A percentile compares a stretch with the other conserved stretches of the same genome.
These are phyloP conservation scores for Gomphus bonarii DNA, from an alignment of 1,284 basidiomycete species.

Conservation along the genomic window DNA sequence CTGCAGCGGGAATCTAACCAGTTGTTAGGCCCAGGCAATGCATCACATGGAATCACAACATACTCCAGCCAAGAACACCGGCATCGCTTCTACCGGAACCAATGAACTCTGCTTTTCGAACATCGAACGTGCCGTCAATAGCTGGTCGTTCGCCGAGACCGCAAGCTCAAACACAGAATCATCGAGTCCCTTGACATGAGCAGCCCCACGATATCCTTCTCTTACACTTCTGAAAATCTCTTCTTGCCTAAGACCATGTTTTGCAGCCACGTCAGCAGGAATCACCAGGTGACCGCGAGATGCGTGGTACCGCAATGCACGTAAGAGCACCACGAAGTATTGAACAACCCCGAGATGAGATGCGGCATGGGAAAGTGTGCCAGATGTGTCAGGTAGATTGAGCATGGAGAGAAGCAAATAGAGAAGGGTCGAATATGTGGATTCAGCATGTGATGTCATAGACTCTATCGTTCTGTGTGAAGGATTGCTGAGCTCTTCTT, in stretches of 20 bases:
- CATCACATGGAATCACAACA: constrained; percentile 30
- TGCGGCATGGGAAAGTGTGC: constrained; percentile 63
- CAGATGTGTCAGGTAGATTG: constrained; percentile 34
- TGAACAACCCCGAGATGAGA: constrained; percentile 72
- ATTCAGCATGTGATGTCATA: constrained; percentile 63
- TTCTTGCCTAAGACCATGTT: constrained; percentile 76
- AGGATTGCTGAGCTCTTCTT: constrained; percentile 60
- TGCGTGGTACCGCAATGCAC: constrained; percentile 69
- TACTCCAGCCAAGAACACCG: constrained; percentile 73
- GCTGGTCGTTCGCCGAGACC: constrained; percentile 82
- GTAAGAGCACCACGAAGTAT: constrained; percentile 62
- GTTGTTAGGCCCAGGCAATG: background rate
- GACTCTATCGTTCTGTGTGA: constrained; percentile 64
- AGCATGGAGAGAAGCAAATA: constrained; percentile 73
- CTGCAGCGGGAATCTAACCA: constrained; percentile 61
- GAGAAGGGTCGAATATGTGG: constrained; percentile 70
- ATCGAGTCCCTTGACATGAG: constrained; percentile 26
- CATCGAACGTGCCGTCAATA: constrained; percentile 75
- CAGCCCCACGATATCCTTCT: constrained; percentile 44
- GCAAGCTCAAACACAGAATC: constrained; percentile 85
- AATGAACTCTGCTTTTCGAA: constrained; percentile 53
- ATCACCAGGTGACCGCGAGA: constrained; percentile 68
- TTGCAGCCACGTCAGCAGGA: constrained; percentile 76
- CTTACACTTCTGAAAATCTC: constrained; percentile 71
- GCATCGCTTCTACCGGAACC: constrained; percentile 58